phyloP scores from a whole-genome alignment of 2,329 filamentous ascomycete genomes.

The Penicillium verrucosum region DNA sequence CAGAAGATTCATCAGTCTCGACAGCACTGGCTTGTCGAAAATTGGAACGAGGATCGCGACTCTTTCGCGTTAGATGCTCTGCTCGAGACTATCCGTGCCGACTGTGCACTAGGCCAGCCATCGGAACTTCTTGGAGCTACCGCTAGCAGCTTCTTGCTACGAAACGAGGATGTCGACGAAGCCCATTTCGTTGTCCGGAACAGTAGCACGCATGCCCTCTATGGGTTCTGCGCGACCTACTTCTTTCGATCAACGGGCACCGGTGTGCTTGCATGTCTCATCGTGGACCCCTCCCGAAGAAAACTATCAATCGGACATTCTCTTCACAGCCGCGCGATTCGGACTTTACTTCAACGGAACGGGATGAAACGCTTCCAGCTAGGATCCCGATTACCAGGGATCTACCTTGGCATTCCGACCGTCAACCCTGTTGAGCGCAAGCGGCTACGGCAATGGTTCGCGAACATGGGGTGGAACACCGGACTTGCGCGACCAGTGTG shows the following conservation, averaged over 20 bases:
- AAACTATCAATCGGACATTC: conserved; percentile 89
- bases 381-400: conserved; percentile 74
- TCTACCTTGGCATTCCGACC: conserved; percentile 82
- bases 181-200: conserved; percentile 90
- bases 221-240: conserved; percentile 90
- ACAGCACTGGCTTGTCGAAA: conserved; percentile 92
- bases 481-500: conserved; percentile 60
- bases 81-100: conserved; percentile 66
- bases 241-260: conserved; percentile 66
- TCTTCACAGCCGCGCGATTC: conserved; percentile 79
- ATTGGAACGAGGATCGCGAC: conserved; percentile 78
- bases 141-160: conserved; percentile 72
- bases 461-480: conserved; percentile 84
- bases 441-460: conserved; percentile 73
- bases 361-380: conserved; percentile 78
- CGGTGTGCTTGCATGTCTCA: conserved; percentile 78
- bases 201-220: conserved; percentile 84
- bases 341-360: conserved; percentile 67
- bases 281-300: conserved; percentile 81
- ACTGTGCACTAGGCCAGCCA: conserved; percentile 57
- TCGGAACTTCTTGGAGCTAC: conserved; percentile 67
- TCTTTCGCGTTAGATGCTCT: conserved; percentile 70
- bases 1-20: conserved; percentile 84
- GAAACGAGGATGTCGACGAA: conserved; percentile 68
- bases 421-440: conserved; percentile 59